A percentile compares a stretch with the other conserved stretches of the same genome.
Evolutionary conservation across 169 alveolate species (phyloP).

Genomic region (Perkinsus chesapeaki): DNA sequence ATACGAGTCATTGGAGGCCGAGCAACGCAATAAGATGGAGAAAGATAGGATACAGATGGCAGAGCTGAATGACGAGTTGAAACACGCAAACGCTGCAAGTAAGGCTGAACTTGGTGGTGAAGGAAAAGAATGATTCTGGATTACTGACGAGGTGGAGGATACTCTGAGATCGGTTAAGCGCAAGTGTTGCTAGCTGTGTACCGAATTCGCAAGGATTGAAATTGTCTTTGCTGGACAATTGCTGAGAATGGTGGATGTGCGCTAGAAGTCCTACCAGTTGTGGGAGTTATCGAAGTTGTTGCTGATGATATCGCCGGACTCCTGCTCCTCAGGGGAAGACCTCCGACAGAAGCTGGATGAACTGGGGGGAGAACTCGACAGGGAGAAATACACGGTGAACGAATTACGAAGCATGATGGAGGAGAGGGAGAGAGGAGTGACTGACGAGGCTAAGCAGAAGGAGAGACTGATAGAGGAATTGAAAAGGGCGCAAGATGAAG

Average conservation of each 20-base stretch:
- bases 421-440: conserved; percentile 48
- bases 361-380: conserved; percentile 11
- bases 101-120: neutral
- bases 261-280: neutral
- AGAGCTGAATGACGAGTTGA: neutral
- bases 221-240: too few relatives aligned
- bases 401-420: conserved; percentile 50
- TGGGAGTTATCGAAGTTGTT: neutral
- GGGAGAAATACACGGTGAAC: conserved; percentile 57
- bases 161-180: too few relatives aligned
- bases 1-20: neutral
- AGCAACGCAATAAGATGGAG: neutral
- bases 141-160: too few relatives aligned
- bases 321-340: neutral
- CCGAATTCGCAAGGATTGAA: too few relatives aligned
- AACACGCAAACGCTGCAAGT: neutral
- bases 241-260: too few relatives aligned
- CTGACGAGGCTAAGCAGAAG: conserved; percentile 53
- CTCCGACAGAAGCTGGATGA: neutral
- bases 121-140: too few relatives aligned
- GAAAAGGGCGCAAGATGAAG: conserved; percentile 25
- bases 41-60: neutral
- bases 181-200: too few relatives aligned
- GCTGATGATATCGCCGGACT: neutral
- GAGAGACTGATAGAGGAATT: conserved; percentile 61